Percentiles rank a stretch among this genome's conserved stretches.
These are phyloP conservation scores for Candida sonorensis DNA, from an alignment of 805 yeast species.

Conservation along the genomic window DNA sequence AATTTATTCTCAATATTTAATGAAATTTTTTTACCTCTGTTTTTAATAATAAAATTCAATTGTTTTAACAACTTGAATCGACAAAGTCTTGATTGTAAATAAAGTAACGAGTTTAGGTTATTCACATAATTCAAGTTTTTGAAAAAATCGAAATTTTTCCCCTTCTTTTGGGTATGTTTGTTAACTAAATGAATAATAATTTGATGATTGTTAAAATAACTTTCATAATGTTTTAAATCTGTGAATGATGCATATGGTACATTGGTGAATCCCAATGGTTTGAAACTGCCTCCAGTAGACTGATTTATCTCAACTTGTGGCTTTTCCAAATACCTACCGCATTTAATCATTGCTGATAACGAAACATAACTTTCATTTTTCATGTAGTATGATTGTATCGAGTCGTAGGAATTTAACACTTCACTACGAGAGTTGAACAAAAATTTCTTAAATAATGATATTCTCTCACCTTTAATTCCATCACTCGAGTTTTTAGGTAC, in stretches of 20 bases:
- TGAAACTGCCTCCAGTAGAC: slow-evolving; percentile 1
- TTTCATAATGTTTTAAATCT: slow-evolving; percentile 18
- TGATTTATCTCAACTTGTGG: neutral
- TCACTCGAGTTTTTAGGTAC: slow-evolving; percentile 15
- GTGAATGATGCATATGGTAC: slow-evolving; percentile 22
- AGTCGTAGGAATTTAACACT: slow-evolving; percentile 21
- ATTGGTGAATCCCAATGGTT: slow-evolving; percentile 21
- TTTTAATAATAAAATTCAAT: slow-evolving; percentile 1
- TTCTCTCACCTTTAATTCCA: slow-evolving; percentile 4
- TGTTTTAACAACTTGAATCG: slow-evolving; percentile 10
- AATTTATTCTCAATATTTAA: slow-evolving; percentile 3
- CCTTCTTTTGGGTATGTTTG: neutral
- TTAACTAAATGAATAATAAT: slow-evolving; percentile 24
- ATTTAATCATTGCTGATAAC: slow-evolving; percentile 17
- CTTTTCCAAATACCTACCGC: slow-evolving; percentile 13
- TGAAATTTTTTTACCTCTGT: slow-evolving; percentile 1
- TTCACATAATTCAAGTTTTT: slow-evolving; percentile 4
- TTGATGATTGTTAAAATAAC: slow-evolving; percentile 25
- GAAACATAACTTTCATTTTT: slow-evolving; percentile 14
- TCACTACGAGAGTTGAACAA: no score
- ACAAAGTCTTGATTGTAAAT: slow-evolving; percentile 12
- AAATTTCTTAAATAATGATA: slow-evolving; percentile 18
- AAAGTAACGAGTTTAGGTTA: slow-evolving; percentile 22
- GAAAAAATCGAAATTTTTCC: neutral
- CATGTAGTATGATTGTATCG: slow-evolving; percentile 13